Evolutionary conservation across 129 eudicot species (phyloP).

Genomic region (Calendula officinalis): DNA sequence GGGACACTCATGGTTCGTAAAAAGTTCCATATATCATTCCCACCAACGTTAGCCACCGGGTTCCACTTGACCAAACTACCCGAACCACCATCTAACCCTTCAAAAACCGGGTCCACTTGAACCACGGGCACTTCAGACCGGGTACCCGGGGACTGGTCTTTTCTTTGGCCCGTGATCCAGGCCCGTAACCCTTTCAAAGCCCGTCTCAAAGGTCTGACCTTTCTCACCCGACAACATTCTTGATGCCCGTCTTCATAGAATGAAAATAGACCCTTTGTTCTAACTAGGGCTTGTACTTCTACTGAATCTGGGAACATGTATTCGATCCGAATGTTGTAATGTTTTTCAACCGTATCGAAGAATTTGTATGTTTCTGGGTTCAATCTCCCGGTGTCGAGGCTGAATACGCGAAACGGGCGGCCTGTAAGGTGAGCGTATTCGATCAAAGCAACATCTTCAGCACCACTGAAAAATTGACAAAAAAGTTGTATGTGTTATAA

Average conservation of each 20-base stretch:
- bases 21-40: conserved; percentile 67
- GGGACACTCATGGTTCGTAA: conserved; percentile 79
- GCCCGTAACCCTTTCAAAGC: conserved; percentile 82
- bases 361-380: conserved; percentile 80
- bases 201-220: conserved; percentile 75
- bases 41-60: conserved; percentile 87
- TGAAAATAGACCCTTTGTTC: conserved; percentile 76
- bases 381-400: conserved; percentile 81
- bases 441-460: conserved; percentile 90
- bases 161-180: conserved; percentile 93
- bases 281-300: conserved; percentile 77
- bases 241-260: conserved; percentile 93
- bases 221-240: conserved; percentile 90
- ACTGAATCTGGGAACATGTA: conserved; percentile 94
- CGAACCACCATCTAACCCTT: conserved; percentile 85
- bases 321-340: conserved; percentile 67
- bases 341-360: conserved; percentile 74
- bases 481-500: neutral
- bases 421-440: conserved; percentile 90
- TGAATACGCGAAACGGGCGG: conserved; percentile 83
- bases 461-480: conserved; percentile 54
- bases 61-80: conserved; percentile 98
- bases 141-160: conserved; percentile 94
- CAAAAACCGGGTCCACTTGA: conserved; percentile 84
- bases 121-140: conserved; percentile 76